Evolutionary conservation across 768 basidiomycete species (phyloP).

Genomic region (Hortiboletus flavorubellus): DNA sequence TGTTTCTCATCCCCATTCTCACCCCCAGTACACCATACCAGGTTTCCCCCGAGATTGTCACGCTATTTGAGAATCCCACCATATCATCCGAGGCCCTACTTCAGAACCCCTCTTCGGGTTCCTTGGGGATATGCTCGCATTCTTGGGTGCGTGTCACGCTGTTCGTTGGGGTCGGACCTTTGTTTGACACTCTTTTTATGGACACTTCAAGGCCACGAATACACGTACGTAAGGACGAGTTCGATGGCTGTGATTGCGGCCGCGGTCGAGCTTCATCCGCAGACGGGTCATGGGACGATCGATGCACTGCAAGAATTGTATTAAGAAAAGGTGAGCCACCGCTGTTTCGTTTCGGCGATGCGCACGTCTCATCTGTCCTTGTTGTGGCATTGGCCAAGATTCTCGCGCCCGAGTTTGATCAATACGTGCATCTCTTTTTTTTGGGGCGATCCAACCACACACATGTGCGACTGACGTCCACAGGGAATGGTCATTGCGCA

Average conservation of each 20-base stretch:
- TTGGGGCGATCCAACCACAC: background rate
- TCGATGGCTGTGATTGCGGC: constrained; percentile 72
- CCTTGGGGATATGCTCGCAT: constrained; percentile 53
- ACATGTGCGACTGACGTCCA: background rate
- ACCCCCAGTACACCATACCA: constrained; percentile 9
- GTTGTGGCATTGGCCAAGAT: constrained; percentile 60
- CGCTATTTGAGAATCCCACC: constrained; percentile 61
- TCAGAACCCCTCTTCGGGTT: constrained; percentile 48
- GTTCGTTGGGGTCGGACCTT: background rate
- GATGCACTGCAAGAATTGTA: constrained; percentile 65
- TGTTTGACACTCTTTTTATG: too few species aligned
- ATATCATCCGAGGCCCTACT: constrained; percentile 40
- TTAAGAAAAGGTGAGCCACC: constrained; percentile 64
- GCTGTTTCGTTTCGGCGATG: too few species aligned
- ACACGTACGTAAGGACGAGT: constrained; percentile 75
- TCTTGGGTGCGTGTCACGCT: constrained; percentile 57
- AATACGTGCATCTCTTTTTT: constrained; percentile 61
- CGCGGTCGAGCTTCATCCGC: constrained; percentile 70
- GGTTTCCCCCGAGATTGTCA: constrained; percentile 66
- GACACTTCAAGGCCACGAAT: constrained; percentile 59
- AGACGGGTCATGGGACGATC: constrained; percentile 50
- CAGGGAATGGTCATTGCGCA: constrained; percentile 92
- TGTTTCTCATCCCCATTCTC: background rate
- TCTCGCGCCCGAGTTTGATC: constrained; percentile 87
- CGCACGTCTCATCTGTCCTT: background rate